These are phyloP conservation scores for Podaxis sp. DNA, from an alignment of 768 basidiomycete genomes.

Conservation along the genomic window DNA sequence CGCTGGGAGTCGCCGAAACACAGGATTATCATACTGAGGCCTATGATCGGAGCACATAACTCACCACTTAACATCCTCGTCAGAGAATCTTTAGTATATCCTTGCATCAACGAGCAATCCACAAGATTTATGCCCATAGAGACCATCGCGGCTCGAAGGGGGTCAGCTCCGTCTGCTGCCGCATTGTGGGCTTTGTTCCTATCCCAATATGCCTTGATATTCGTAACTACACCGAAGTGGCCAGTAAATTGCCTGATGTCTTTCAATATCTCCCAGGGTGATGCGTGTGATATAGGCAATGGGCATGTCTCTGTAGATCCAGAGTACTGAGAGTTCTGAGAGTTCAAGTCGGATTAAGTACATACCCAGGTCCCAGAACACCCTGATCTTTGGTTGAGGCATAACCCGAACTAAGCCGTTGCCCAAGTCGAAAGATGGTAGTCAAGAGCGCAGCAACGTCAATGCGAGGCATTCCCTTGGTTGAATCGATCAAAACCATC, in stretches of 20 bases:
- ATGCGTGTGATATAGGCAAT: conserved; percentile 1
- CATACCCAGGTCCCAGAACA: conserved; percentile 20
- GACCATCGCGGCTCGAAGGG: background rate
- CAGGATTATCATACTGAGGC: background rate
- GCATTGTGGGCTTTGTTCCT: background rate
- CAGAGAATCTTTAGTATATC: background rate
- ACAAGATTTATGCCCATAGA: conserved; percentile 8
- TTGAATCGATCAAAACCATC: background rate
- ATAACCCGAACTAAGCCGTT: background rate
- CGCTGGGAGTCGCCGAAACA: background rate
- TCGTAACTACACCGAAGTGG: conserved; percentile 10
- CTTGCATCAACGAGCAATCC: conserved; percentile 3
- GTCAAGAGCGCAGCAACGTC: background rate
- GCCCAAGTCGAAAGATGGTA: background rate
- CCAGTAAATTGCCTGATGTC: conserved; percentile 8
- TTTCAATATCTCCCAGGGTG: conserved; percentile 9
- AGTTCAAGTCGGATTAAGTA: background rate
- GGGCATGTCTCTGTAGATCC: conserved; percentile 11
- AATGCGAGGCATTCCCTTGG: background rate
- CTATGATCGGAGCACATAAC: background rate
- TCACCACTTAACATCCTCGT: background rate
- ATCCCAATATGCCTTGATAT: conserved; percentile 16
- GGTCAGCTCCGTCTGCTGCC: background rate
- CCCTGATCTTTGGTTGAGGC: conserved; percentile 5
- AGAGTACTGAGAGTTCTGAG: background rate